phyloP scores from a whole-genome alignment of 306 rosid genomes.

The Sicyos baderoa region DNA sequence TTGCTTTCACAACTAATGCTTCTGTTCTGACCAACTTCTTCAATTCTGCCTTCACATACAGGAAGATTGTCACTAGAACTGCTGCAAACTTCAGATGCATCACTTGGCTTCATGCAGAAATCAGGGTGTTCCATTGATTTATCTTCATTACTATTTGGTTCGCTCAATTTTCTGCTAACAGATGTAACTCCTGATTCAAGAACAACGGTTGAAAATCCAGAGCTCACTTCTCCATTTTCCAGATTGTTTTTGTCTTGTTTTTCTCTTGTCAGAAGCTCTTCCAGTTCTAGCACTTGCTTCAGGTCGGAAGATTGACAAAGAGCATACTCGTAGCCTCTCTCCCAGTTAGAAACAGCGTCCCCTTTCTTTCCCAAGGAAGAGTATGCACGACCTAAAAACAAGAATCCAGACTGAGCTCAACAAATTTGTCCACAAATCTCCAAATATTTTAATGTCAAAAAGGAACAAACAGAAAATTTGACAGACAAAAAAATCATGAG shows the following conservation, averaged over 20 bases:
- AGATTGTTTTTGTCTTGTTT: slow-evolving; percentile 33
- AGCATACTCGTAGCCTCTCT: slow-evolving; percentile 75
- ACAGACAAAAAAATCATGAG: neutral
- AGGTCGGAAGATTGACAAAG: slow-evolving; percentile 61
- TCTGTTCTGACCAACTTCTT: slow-evolving; percentile 34
- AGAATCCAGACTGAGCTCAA: slow-evolving; percentile 13
- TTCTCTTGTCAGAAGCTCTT: slow-evolving; percentile 53
- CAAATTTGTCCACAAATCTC: slow-evolving; percentile 6
- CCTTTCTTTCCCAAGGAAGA: slow-evolving; percentile 68
- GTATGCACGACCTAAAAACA: slow-evolving; percentile 58
- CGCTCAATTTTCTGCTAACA: slow-evolving; percentile 26
- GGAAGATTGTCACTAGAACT: slow-evolving; percentile 34
- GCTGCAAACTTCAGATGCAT: slow-evolving; percentile 38
- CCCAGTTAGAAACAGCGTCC: slow-evolving; percentile 80
- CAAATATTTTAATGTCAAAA: neutral
- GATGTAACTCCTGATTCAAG: slow-evolving; percentile 29
- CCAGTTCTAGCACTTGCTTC: slow-evolving; percentile 82
- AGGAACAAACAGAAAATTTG: neutral
- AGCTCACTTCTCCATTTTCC: slow-evolving; percentile 30
- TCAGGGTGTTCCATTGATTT: slow-evolving; percentile 30
- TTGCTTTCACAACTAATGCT: slow-evolving; percentile 37
- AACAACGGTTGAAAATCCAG: slow-evolving; percentile 21
- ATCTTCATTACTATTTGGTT: slow-evolving; percentile 27
- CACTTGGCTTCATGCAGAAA: slow-evolving; percentile 30
- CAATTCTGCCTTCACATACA: slow-evolving; percentile 30